Evolutionary conservation across 2,329 filamentous ascomycete species (phyloP).

Genomic region (Pleurostoma richardsiae): DNA sequence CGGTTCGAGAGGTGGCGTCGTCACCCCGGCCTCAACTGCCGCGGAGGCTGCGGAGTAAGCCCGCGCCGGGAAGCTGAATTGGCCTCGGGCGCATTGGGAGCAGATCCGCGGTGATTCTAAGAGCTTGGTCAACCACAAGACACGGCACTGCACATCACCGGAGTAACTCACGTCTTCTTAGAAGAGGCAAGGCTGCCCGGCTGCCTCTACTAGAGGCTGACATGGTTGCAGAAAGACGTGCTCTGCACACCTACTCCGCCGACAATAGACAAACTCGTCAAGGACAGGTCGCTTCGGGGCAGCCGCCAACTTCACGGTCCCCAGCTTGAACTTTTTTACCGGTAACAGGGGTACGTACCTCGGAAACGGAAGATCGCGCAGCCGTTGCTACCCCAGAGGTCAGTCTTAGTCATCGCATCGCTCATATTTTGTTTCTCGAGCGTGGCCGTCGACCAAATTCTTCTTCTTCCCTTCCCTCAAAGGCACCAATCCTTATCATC

Average conservation of each 20-base stretch:
- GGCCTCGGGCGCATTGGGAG: slow-evolving; percentile 28
- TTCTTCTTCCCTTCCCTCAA: slow-evolving; percentile 31
- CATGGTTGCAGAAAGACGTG: slow-evolving; percentile 29
- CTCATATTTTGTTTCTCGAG: not conserved
- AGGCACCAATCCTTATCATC: slow-evolving; percentile 95
- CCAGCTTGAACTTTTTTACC: slow-evolving; percentile 20
- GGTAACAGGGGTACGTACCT: slow-evolving; percentile 14
- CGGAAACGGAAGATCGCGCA: slow-evolving; percentile 14
- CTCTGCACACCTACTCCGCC: no score
- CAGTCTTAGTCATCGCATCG: not conserved
- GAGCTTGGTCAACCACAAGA: no score
- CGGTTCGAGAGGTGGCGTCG: slow-evolving; percentile 14
- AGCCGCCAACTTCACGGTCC: no score
- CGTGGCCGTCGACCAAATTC: slow-evolving; percentile 2
- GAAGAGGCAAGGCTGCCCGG: slow-evolving; percentile 39
- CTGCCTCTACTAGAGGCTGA: slow-evolving; percentile 53
- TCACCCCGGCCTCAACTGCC: slow-evolving; percentile 16
- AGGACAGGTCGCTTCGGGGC: no score
- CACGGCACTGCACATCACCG: no score
- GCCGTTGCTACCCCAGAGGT: not conserved
- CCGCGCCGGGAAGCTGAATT: slow-evolving; percentile 17
- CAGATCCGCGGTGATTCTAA: slow-evolving; percentile 21
- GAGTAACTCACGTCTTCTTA: slow-evolving; percentile 34
- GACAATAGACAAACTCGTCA: no score
- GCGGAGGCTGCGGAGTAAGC: slow-evolving; percentile 26